A percentile compares a stretch with the other conserved stretches of the same genome.
Conservation (phyloP, 2,329 filamentous ascomycete genomes). For the Ophiostoma triangulosporum region DNA sequence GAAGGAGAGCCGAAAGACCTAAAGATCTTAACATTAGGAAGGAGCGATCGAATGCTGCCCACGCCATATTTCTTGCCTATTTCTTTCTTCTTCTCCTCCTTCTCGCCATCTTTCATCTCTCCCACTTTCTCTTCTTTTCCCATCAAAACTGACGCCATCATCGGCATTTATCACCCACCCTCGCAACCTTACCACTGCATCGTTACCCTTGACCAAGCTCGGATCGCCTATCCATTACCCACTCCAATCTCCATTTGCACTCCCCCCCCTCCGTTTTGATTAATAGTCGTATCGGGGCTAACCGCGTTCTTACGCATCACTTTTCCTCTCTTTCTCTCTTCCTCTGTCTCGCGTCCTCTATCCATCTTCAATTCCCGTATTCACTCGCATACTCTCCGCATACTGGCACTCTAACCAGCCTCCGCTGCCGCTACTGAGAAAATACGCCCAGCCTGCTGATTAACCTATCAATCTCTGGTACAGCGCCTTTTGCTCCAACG, state of each 20-base stretch:
- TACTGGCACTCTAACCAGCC: not conserved
- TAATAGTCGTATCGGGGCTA: not conserved
- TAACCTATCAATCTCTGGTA: not conserved
- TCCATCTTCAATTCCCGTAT: not conserved
- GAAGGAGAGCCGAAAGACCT: not conserved
- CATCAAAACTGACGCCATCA: not conserved
- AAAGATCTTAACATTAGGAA: not conserved
- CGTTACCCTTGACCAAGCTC: not conserved
- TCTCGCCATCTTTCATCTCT: not conserved
- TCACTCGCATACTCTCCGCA: not conserved
- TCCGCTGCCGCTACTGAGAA: not conserved
- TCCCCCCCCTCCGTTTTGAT: not conserved
- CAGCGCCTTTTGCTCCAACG: not conserved
- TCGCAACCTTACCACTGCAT: not conserved
- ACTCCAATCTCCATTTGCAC: not conserved
- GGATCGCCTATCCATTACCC: not conserved
- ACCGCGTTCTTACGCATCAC: not conserved
- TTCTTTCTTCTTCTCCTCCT: slow-evolving; percentile 2
- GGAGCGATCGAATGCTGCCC: not conserved
- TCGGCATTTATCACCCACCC: not conserved
- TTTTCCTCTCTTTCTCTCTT: not conserved
- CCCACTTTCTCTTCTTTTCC: not conserved
- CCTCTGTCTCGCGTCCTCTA: not conserved
- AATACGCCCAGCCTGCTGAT: not conserved
- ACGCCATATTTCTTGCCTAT: not conserved